Evolutionary conservation across 176 grass and related monocot species (phyloP).

Genomic region (Poa pratensis): DNA sequence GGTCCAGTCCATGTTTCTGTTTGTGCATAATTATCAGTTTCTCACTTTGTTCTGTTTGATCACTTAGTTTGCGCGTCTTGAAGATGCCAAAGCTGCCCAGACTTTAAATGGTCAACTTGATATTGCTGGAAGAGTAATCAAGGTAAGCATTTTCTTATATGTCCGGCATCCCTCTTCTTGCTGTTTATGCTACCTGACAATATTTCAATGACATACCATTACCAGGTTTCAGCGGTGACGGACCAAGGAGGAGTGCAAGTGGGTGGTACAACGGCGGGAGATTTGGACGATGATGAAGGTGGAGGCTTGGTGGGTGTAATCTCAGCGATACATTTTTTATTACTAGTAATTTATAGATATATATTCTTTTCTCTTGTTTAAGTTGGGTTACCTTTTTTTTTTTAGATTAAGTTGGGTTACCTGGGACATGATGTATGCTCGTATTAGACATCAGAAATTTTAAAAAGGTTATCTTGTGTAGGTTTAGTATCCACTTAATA

Average conservation of each 20-base stretch:
- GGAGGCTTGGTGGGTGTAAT: constrained; percentile 82
- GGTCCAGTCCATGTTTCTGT: constrained; percentile 3
- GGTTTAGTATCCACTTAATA: background rate
- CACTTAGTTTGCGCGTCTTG: constrained; percentile 83
- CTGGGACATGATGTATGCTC: constrained; percentile 17
- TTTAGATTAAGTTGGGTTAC: background rate
- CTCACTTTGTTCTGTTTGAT: constrained; percentile 37
- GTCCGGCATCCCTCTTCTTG: constrained; percentile 2
- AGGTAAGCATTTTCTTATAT: constrained; percentile 56
- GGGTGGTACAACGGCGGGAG: constrained; percentile 65
- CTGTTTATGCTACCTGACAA: constrained; percentile 20
- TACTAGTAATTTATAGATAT: constrained; percentile 9
- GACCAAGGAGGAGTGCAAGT: constrained; percentile 80
- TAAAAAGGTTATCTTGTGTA: background rate
- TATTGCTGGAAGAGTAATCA: constrained; percentile 95
- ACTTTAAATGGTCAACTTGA: constrained; percentile 98
- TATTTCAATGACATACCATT: constrained; percentile 26
- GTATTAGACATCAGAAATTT: background rate
- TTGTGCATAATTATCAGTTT: constrained; percentile 33
- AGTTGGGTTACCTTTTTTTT: background rate
- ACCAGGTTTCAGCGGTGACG: constrained; percentile 92
- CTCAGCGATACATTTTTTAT: constrained; percentile 9
- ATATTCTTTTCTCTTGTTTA: background rate
- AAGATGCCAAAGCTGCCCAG: constrained; percentile 93
- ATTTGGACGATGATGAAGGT: constrained; percentile 98